Evolutionary conservation across 2,329 filamentous ascomycete genomes (phyloP).

Genomic region (Cryphonectria carpinicola): DNA sequence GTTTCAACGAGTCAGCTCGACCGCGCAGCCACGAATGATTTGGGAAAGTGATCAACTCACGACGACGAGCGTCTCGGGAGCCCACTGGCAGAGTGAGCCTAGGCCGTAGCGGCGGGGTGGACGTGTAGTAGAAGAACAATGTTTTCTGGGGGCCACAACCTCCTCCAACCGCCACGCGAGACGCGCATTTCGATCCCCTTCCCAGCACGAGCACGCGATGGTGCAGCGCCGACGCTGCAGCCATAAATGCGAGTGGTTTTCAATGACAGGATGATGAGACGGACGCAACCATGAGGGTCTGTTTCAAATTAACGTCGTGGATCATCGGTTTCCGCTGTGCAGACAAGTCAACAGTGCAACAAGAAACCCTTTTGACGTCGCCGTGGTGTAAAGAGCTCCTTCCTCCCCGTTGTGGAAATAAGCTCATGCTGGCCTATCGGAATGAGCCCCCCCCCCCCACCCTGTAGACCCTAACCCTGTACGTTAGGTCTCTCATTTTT

Average conservation of each 20-base stretch:
- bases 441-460: neutral
- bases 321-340: neutral
- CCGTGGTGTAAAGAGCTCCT: neutral
- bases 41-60: neutral
- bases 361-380: neutral
- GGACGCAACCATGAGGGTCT: neutral
- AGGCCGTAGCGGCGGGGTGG: neutral
- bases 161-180: neutral
- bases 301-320: neutral
- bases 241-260: neutral
- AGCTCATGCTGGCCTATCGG: neutral
- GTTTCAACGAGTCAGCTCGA: neutral
- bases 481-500: no score
- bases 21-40: neutral
- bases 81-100: no score
- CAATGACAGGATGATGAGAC: neutral
- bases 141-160: neutral
- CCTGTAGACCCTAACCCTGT: slow-evolving; percentile 1
- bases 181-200: neutral
- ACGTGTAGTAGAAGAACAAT: neutral
- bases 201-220: neutral
- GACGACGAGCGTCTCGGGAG: neutral
- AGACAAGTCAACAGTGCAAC: neutral
- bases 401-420: neutral
- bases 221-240: neutral